Evolutionary conservation across 164 flowering plant genomes (phyloP).

Genomic region (Nymphaea colorata): DNA sequence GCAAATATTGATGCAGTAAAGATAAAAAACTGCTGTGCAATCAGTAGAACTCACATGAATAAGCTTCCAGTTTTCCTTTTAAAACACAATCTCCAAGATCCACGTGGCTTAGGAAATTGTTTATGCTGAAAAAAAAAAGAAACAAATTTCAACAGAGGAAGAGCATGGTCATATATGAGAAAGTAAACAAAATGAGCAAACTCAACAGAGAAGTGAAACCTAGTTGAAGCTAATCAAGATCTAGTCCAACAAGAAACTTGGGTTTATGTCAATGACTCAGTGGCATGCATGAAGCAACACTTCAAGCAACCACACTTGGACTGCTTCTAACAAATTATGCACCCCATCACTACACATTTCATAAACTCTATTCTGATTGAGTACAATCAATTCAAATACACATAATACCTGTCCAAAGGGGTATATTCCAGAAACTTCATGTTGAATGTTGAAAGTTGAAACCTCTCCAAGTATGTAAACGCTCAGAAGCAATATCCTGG

Average conservation of each 20-base stretch:
- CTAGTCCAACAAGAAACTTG: too few species aligned
- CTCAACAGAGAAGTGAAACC: neutral
- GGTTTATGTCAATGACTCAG: too few species aligned
- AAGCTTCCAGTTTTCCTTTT: constrained; percentile 80
- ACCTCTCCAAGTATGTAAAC: neutral
- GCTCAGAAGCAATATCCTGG: neutral
- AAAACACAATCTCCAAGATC: constrained; percentile 79
- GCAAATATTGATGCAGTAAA: neutral
- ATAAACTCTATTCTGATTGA: neutral
- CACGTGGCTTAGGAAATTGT: constrained; percentile 53
- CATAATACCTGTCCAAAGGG: constrained; percentile 54
- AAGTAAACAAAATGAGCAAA: neutral
- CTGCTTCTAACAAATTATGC: too few species aligned
- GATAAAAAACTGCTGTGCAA: too few species aligned
- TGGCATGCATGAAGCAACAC: too few species aligned
- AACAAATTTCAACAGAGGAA: neutral
- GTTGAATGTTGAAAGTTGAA: constrained; percentile 16
- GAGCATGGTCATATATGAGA: neutral
- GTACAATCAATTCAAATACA: neutral
- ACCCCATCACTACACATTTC: neutral
- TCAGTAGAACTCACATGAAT: constrained; percentile 55
- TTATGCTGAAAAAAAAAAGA: constrained; percentile 37
- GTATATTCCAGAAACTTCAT: constrained; percentile 91
- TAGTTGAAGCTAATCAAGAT: neutral
- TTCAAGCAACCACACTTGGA: too few species aligned